phyloP scores from a whole-genome alignment of 2,329 filamentous ascomycete species.

The Talaromyces atroroseus region DNA sequence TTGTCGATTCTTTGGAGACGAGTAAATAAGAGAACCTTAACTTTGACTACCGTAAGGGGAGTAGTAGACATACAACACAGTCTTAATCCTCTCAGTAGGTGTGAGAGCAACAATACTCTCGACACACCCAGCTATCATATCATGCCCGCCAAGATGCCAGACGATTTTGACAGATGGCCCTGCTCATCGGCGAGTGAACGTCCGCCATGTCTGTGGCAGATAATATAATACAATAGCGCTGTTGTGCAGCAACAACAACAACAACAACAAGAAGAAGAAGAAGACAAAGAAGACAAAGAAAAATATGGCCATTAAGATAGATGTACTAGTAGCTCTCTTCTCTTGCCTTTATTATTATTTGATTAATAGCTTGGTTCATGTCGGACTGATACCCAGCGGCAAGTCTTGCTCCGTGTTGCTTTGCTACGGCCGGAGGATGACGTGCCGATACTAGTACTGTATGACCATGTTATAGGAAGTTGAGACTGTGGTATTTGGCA shows the following conservation, averaged over 20 bases:
- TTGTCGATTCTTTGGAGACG: constrained; percentile 49
- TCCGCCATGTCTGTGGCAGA: constrained; percentile 1
- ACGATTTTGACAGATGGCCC: constrained; percentile 50
- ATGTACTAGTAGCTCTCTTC: background rate
- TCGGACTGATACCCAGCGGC: background rate
- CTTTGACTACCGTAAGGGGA: background rate
- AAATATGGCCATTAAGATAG: background rate
- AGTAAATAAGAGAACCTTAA: background rate
- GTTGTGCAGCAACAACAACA: too few relatives aligned
- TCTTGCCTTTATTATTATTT: background rate
- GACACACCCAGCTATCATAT: constrained; percentile 55
- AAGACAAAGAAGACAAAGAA: background rate
- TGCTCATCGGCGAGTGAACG: constrained; percentile 44
- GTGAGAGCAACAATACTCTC: constrained; percentile 62
- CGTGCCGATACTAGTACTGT: background rate
- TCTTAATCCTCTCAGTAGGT: constrained; percentile 64
- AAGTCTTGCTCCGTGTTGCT: constrained; percentile 4
- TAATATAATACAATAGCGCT: background rate
- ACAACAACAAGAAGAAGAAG: background rate
- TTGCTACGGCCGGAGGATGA: background rate
- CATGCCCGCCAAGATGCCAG: constrained; percentile 61
- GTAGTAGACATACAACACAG: constrained; percentile 42
- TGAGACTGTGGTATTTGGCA: too few relatives aligned
- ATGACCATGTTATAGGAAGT: background rate
- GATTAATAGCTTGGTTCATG: background rate